Base-by-base conservation (phyloP, 495 filamentous ascomycete genomes). In the Patellaria atrata region DNA sequence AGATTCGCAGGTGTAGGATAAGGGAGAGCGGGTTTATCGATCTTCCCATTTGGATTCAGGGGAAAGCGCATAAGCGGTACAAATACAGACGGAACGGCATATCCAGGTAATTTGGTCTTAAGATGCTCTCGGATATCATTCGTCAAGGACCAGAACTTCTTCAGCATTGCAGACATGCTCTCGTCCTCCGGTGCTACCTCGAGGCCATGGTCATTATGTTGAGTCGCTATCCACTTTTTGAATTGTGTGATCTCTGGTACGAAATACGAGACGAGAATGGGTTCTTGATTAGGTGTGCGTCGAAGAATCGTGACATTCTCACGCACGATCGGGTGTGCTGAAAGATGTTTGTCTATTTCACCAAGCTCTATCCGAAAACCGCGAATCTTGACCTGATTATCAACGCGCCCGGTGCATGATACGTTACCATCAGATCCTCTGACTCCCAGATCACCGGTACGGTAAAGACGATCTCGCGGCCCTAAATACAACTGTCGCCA, bases 361-460 rank as follows among this genome's bases (percentile, higher is more conserved):
- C 80, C 81, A 18, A 96, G 75, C 57, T 96, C 87, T 45, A 96
- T 91, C 33, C 87, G 68, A 64, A 96, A 94, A 4, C 87, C 87
- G 32, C 87, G 77, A 43, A 96, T 92, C 62, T 94, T 94, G 52
- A 93, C 79, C 47, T 96, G 89, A 46, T 82, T 70, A 49, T 97
- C 89, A 7, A 73, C 79, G 31, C 89, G 72, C 13, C 86, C 86
- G 11, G 56, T 56, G 30, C 58, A 61, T 21, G 58, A 60, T 3
- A 66, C 63, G 33, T 63, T 61, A 24, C 86, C 89, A 31, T 76
- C 67, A 3, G 73, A 67, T 24, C 71, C 70, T 42, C 82, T 91
- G 11, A 74, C 59, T 7, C 83, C 85, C 2, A 93, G 60, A 54
- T 92, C 83, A 17, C 83, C 85, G 21, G 72, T 83, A 5, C 79